Evolutionary conservation across 1,284 basidiomycete species (phyloP).

Genomic region (Rhodotorula mucilaginosa): DNA sequence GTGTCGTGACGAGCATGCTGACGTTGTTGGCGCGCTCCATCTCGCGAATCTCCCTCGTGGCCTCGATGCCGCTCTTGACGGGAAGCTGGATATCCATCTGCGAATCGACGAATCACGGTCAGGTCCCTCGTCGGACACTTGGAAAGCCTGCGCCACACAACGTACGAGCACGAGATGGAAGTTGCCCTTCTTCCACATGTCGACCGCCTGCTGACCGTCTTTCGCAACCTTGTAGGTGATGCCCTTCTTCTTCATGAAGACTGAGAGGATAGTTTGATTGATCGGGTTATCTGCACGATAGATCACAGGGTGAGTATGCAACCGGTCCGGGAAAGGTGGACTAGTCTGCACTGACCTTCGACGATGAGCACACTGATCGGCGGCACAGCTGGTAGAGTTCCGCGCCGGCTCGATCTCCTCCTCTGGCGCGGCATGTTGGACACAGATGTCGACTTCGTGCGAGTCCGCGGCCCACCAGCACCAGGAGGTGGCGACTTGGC

Average conservation of each 20-base stretch:
- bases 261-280: constrained; percentile 93
- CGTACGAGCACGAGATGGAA: constrained; percentile 94
- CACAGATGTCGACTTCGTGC: neutral
- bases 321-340: constrained; percentile 7
- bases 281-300: constrained; percentile 85
- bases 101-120: neutral
- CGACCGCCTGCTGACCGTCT: constrained; percentile 91
- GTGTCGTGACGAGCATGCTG: constrained; percentile 66
- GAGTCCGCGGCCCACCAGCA: neutral
- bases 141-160: constrained; percentile 15
- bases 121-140: neutral
- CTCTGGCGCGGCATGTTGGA: constrained; percentile 10
- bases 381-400: constrained; percentile 60
- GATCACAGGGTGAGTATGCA: neutral
- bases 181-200: constrained; percentile 89
- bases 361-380: constrained; percentile 95
- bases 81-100: constrained; percentile 99
- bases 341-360: constrained; percentile 63
- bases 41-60: constrained; percentile 90
- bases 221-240: constrained; percentile 94
- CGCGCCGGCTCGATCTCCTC: constrained; percentile 20
- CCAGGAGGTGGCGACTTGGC: constrained; percentile 3
- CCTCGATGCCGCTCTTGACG: constrained; percentile 96
- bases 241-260: constrained; percentile 93
- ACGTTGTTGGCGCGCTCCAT: constrained; percentile 69